A percentile compares a stretch with the other conserved stretches of the same genome.
Evolutionary conservation across 1,284 basidiomycete species (phyloP).

Genomic region (Leccinum subrobustum): DNA sequence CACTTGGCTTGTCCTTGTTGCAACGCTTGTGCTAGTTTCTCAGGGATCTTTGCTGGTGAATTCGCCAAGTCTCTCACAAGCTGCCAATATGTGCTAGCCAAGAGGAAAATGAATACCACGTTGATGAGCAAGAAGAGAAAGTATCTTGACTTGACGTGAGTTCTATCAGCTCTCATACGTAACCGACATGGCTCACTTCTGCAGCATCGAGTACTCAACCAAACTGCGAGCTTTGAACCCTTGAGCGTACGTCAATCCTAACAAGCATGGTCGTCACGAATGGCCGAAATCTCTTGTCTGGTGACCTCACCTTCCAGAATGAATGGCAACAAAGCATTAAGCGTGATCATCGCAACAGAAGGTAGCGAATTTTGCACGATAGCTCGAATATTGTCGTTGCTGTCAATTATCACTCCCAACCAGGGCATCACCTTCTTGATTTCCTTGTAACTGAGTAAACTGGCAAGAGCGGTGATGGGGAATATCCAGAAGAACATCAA

Average conservation of each 20-base stretch:
- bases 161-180: not conserved
- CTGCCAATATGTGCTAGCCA: slow-evolving; percentile 89
- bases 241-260: slow-evolving; percentile 85
- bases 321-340: slow-evolving; percentile 91
- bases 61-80: slow-evolving; percentile 85
- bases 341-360: slow-evolving; percentile 82
- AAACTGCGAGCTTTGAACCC: slow-evolving; percentile 88
- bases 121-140: slow-evolving; percentile 93
- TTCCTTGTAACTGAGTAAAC: slow-evolving; percentile 86
- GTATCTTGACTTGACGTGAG: slow-evolving; percentile 55
- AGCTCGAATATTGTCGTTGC: slow-evolving; percentile 76
- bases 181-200: slow-evolving; percentile 61
- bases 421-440: slow-evolving; percentile 89
- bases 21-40: slow-evolving; percentile 82
- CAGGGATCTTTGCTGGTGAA: slow-evolving; percentile 84
- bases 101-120: slow-evolving; percentile 94
- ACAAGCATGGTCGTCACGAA: not conserved
- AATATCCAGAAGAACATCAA: slow-evolving; percentile 86
- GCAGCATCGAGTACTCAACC: slow-evolving; percentile 91
- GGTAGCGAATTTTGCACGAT: slow-evolving; percentile 94
- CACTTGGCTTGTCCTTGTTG: slow-evolving; percentile 72
- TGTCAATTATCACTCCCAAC: slow-evolving; percentile 77
- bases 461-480: slow-evolving; percentile 83
- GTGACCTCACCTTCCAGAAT: slow-evolving; percentile 75
- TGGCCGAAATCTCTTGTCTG: not conserved